Conservation (phyloP, 345 rosid species). For the rapeseed (Brassica napus) region DNA sequence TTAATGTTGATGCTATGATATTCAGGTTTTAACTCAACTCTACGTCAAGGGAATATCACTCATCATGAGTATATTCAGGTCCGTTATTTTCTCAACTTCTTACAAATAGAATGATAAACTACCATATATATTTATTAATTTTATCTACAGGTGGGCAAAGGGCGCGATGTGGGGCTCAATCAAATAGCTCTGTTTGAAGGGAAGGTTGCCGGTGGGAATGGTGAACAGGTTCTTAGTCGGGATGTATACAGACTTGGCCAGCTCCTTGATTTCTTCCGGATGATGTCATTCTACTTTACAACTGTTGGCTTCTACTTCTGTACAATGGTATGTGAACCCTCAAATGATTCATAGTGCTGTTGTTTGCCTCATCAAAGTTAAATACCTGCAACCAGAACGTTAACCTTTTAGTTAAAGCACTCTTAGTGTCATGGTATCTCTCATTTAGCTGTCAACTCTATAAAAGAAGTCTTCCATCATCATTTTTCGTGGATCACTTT, state of each 20-base stretch:
- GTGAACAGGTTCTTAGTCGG: slow-evolving; percentile 98
- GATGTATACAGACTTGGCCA: slow-evolving; percentile 98
- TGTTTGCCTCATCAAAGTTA: slow-evolving; percentile 14
- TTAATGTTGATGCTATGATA: slow-evolving; percentile 9
- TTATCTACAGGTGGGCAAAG: slow-evolving; percentile 88
- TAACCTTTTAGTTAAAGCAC: slow-evolving; percentile 1
- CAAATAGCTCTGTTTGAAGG: slow-evolving; percentile 99
- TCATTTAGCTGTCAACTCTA: slow-evolving; percentile 1
- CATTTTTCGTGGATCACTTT: not conserved
- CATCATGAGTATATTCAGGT: slow-evolving; percentile 99
- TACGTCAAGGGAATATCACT: slow-evolving; percentile 96
- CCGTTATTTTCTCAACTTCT: slow-evolving; percentile 21
- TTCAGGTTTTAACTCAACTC: slow-evolving; percentile 91
- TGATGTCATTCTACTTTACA: slow-evolving; percentile 96
- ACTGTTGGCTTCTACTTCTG: slow-evolving; percentile 95
- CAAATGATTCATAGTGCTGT: not conserved
- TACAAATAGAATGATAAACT: slow-evolving; percentile 3
- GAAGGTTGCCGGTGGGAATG: slow-evolving; percentile 98
- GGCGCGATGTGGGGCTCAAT: slow-evolving; percentile 97
- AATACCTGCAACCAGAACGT: slow-evolving; percentile 15
- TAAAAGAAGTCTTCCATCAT: slow-evolving; percentile 10
- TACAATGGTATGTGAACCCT: slow-evolving; percentile 71
- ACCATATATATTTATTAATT: not conserved
- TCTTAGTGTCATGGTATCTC: slow-evolving; percentile 8
- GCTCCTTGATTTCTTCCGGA: slow-evolving; percentile 94